Evolutionary conservation across 2,329 filamentous ascomycete species (phyloP).

Genomic region (Beauveria pseudobassiana): DNA sequence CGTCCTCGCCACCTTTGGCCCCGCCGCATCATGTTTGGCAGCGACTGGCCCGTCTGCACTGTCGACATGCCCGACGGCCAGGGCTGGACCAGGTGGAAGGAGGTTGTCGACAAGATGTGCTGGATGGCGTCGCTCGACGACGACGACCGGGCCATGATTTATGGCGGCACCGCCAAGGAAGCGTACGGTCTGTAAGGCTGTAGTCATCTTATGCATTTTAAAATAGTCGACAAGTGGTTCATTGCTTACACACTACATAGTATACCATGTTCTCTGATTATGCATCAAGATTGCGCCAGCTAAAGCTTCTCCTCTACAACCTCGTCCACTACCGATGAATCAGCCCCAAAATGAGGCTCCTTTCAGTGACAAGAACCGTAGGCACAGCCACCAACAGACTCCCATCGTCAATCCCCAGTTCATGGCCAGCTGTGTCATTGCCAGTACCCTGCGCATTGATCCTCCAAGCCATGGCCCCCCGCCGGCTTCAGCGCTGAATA

Average conservation of each 20-base stretch:
- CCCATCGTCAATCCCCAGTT: neutral
- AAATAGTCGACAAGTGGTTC: too few species aligned
- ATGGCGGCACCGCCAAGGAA: slow-evolving; percentile 62
- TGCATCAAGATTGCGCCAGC: too few species aligned
- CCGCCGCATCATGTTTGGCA: slow-evolving; percentile 75
- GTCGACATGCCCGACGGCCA: slow-evolving; percentile 38
- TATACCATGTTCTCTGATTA: too few species aligned
- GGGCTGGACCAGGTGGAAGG: slow-evolving; percentile 67
- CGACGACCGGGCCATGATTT: slow-evolving; percentile 59
- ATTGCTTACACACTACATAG: too few species aligned
- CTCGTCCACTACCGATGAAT: neutral
- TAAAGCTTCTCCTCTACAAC: neutral
- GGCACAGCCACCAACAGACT: neutral
- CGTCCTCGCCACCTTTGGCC: slow-evolving; percentile 64
- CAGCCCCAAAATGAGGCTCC: neutral
- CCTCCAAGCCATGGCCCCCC: slow-evolving; percentile 69
- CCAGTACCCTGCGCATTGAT: neutral
- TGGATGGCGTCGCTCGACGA: slow-evolving; percentile 53
- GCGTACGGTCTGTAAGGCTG: slow-evolving; percentile 52
- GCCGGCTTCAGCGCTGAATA: slow-evolving; percentile 82
- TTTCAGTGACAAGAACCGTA: neutral
- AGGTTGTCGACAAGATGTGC: slow-evolving; percentile 61
- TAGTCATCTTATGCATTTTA: too few species aligned
- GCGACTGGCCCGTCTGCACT: slow-evolving; percentile 90
- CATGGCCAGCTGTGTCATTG: neutral